Conservation (phyloP, 208 protist species). For the Tetramitus jugosus region DNA sequence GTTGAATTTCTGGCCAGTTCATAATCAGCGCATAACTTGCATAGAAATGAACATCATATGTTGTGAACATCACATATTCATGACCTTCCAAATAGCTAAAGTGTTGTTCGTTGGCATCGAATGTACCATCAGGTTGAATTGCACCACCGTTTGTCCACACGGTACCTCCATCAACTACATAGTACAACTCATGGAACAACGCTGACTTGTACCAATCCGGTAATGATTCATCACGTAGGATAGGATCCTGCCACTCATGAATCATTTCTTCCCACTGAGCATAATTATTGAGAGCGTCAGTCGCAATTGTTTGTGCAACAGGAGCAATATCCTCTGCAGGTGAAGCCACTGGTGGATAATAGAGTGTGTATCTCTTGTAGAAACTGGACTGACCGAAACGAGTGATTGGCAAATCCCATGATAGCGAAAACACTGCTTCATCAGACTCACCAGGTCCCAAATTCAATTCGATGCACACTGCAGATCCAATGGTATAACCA, state of each 20-base stretch:
- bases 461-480: slow-evolving; percentile 26
- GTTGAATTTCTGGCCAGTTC: slow-evolving; percentile 47
- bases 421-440: slow-evolving; percentile 40
- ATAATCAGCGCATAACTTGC: slow-evolving; percentile 46
- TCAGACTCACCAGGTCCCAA: slow-evolving; percentile 4
- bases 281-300: slow-evolving; percentile 31
- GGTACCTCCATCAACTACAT: slow-evolving; percentile 44
- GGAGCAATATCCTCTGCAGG: slow-evolving; percentile 20
- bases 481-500: slow-evolving; percentile 29
- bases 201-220: slow-evolving; percentile 43
- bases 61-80: slow-evolving; percentile 57
- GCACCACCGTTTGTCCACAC: slow-evolving; percentile 40
- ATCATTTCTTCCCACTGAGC: slow-evolving; percentile 39
- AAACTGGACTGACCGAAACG: slow-evolving; percentile 25
- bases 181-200: slow-evolving; percentile 60
- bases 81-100: slow-evolving; percentile 46
- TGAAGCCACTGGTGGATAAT: slow-evolving; percentile 35
- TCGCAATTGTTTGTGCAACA: slow-evolving; percentile 27
- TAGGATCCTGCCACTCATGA: slow-evolving; percentile 28
- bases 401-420: slow-evolving; percentile 45
- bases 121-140: slow-evolving; percentile 10
- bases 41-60: slow-evolving; percentile 63
- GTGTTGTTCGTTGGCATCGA: slow-evolving; percentile 20
- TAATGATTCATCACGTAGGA: slow-evolving; percentile 29
- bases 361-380: slow-evolving; percentile 36